Evolutionary conservation across 2,329 filamentous ascomycete genomes (phyloP).

Genomic region (Lasiodiplodia theobromae): DNA sequence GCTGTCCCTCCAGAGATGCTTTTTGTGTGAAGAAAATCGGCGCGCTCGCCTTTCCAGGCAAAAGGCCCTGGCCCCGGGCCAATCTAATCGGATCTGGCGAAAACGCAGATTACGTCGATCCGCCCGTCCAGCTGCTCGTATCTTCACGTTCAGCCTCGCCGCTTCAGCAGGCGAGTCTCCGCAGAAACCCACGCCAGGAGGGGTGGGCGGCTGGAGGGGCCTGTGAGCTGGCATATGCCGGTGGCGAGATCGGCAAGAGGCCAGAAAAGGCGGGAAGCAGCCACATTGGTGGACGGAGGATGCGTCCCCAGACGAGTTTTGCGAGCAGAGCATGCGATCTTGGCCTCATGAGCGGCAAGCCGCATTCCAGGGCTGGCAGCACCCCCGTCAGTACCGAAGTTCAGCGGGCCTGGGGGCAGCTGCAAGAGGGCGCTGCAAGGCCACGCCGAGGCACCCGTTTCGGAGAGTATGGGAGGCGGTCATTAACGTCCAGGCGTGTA

Average conservation of each 20-base stretch:
- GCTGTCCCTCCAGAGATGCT: neutral
- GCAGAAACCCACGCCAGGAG: conserved; percentile 15
- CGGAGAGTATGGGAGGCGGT: conserved; percentile 1
- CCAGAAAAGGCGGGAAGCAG: conserved; percentile 19
- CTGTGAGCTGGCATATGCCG: conserved; percentile 23
- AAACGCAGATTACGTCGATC: conserved; percentile 26
- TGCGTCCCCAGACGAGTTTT: conserved; percentile 1
- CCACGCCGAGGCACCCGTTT: conserved; percentile 7
- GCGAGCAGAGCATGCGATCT: conserved; percentile 8
- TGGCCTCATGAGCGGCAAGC: conserved; percentile 11
- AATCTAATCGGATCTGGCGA: conserved; percentile 28
- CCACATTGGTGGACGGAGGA: conserved; percentile 16
- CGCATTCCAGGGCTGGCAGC: conserved; percentile 16
- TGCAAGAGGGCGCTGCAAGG: conserved; percentile 25
- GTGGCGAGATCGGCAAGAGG: conserved; percentile 25
- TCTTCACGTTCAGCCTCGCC: conserved; percentile 28
- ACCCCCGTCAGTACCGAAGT: conserved; percentile 23
- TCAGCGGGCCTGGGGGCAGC: conserved; percentile 3
- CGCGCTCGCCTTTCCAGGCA: conserved; percentile 15
- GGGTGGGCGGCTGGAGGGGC: conserved; percentile 16
- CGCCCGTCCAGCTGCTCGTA: conserved; percentile 3
- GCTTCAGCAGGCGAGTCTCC: neutral
- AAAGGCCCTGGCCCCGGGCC: neutral
- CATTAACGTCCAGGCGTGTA: conserved; percentile 30
- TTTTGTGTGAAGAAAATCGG: conserved; percentile 30